Evolutionary conservation across 2,329 filamentous ascomycete genomes (phyloP).

Genomic region (Neofusicoccum kwambonambiense): DNA sequence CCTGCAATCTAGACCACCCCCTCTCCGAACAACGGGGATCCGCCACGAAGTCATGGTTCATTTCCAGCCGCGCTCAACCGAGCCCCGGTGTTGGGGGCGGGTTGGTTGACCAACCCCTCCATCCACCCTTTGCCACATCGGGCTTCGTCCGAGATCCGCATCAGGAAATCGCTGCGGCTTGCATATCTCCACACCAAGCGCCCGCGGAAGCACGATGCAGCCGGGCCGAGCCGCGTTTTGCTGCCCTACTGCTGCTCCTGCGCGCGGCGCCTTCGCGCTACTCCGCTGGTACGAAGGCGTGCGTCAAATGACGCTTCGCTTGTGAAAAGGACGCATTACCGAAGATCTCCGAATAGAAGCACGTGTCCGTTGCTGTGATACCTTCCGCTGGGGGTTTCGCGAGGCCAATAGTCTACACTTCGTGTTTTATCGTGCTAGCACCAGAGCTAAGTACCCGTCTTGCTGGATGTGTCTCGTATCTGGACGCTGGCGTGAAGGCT

Average conservation of each 20-base stretch:
- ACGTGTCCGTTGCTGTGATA: too few species aligned
- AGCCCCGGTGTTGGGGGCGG: background rate
- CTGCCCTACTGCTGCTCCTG: background rate
- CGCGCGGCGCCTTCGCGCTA: too few species aligned
- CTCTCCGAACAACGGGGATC: background rate
- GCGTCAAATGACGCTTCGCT: too few species aligned
- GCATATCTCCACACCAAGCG: background rate
- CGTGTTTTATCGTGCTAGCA: too few species aligned
- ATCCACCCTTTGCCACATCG: background rate
- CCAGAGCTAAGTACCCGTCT: too few species aligned
- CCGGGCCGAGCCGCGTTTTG: background rate
- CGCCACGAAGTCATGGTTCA: background rate
- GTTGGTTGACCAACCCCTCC: background rate
- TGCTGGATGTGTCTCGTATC: too few species aligned
- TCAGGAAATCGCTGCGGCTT: background rate
- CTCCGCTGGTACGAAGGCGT: too few species aligned
- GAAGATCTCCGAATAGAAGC: too few species aligned
- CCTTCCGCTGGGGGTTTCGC: too few species aligned
- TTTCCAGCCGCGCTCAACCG: background rate
- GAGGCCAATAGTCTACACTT: too few species aligned
- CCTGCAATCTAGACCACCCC: background rate
- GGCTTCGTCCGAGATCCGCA: background rate
- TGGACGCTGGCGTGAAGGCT: too few species aligned
- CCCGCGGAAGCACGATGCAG: background rate
- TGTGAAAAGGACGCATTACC: too few species aligned